These are phyloP conservation scores for Graphiopsis chlorocephala DNA, from an alignment of 2,329 filamentous ascomycete genomes.

Conservation along the genomic window DNA sequence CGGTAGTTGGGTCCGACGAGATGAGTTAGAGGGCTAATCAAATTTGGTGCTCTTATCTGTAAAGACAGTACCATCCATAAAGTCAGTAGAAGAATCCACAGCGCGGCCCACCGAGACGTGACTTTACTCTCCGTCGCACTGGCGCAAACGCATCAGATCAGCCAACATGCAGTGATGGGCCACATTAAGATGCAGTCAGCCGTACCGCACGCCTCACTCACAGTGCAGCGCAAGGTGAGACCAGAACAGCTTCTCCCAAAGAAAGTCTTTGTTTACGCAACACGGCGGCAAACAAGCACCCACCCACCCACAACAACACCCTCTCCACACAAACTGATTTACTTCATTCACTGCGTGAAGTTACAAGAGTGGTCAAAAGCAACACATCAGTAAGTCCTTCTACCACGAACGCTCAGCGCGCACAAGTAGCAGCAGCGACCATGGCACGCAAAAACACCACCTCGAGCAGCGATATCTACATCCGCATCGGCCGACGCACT, in stretches of 20 bases:
- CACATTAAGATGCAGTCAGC: neutral
- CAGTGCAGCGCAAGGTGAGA: neutral
- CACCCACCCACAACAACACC: neutral
- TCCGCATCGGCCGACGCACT: slow-evolving; percentile 12
- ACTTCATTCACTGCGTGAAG: neutral
- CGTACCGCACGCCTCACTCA: neutral
- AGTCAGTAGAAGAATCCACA: neutral
- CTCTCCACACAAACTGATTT: neutral
- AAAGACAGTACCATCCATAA: neutral
- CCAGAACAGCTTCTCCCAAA: neutral
- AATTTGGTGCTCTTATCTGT: neutral
- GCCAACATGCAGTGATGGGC: too few relatives aligned
- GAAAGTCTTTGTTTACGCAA: neutral
- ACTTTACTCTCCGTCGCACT: neutral
- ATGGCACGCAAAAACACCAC: neutral
- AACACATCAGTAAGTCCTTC: neutral
- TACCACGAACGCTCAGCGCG: neutral
- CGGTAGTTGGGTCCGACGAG: neutral
- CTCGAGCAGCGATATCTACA: neutral
- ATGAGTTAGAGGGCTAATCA: neutral
- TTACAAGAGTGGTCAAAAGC: neutral
- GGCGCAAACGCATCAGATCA: neutral
- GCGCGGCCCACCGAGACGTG: neutral
- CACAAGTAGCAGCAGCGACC: neutral
- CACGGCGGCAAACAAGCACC: neutral